A percentile compares a stretch with the other conserved stretches of the same genome.
Conservation (phyloP, 176 grass and related monocot species). For the Panicum miliaceum region DNA sequence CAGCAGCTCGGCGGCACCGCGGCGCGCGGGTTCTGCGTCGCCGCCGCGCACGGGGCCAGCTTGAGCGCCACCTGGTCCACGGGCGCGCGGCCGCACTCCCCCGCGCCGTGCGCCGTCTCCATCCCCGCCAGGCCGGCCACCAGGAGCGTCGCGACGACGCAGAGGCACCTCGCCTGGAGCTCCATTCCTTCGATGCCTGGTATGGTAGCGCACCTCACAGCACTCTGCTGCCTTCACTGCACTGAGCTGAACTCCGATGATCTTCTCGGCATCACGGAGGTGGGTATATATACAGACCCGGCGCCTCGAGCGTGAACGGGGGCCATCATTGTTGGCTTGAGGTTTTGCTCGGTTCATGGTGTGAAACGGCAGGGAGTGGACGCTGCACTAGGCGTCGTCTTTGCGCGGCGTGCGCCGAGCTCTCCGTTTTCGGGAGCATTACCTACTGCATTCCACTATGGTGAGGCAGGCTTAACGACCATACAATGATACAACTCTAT, state of each 20-base stretch:
- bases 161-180: slow-evolving; percentile 44
- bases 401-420: slow-evolving; percentile 28
- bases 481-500: neutral
- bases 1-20: slow-evolving; percentile 60
- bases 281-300: slow-evolving; percentile 43
- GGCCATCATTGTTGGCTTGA: slow-evolving; percentile 37
- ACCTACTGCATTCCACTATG: slow-evolving; percentile 61
- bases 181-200: slow-evolving; percentile 46
- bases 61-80: slow-evolving; percentile 60
- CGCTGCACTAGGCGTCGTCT: slow-evolving; percentile 28
- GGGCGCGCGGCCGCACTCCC: slow-evolving; percentile 68
- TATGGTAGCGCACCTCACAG: neutral
- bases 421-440: slow-evolving; percentile 33
- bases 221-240: neutral
- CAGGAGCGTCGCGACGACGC: slow-evolving; percentile 49
- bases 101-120: slow-evolving; percentile 52
- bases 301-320: neutral
- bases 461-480: slow-evolving; percentile 32
- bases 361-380: slow-evolving; percentile 45
- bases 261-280: neutral
- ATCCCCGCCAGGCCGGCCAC: slow-evolving; percentile 21
- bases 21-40: slow-evolving; percentile 59
- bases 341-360: slow-evolving; percentile 29
- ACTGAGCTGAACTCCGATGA: neutral
- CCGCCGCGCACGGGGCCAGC: slow-evolving; percentile 65